phyloP scores from a whole-genome alignment of 108 stramenopile species.

The Fragilaria radians region DNA sequence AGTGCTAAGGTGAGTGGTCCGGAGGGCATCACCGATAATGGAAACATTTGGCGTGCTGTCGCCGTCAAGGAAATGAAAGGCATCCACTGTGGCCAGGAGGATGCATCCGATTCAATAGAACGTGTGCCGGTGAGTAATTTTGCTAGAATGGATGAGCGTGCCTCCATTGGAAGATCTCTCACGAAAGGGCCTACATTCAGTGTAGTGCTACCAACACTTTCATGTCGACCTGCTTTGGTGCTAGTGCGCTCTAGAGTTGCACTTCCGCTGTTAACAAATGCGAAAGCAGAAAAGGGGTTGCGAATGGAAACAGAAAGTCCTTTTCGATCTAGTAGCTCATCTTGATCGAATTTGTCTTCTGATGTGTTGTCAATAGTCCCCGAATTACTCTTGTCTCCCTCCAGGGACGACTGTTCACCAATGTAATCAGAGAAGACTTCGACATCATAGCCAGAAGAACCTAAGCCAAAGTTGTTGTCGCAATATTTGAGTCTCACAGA shows the following conservation, averaged over 20 bases:
- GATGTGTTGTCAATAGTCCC: background rate
- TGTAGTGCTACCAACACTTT: constrained; percentile 43
- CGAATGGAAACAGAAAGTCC: constrained; percentile 35
- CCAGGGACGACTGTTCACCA: constrained; percentile 21
- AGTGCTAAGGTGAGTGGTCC: constrained; percentile 38
- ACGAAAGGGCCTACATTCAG: constrained; percentile 43
- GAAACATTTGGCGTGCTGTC: constrained; percentile 62
- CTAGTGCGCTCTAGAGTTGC: constrained; percentile 44
- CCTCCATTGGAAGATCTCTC: constrained; percentile 32
- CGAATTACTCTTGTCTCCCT: constrained; percentile 1
- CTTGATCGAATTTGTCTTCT: constrained; percentile 15
- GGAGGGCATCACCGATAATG: constrained; percentile 14
- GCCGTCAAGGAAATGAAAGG: constrained; percentile 53
- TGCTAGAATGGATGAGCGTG: constrained; percentile 25
- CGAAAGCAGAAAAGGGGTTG: constrained; percentile 27
- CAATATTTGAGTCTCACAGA: constrained; percentile 28
- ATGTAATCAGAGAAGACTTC: constrained; percentile 70
- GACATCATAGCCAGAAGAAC: constrained; percentile 53
- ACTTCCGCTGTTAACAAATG: constrained; percentile 34
- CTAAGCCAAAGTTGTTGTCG: constrained; percentile 52
- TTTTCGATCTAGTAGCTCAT: constrained; percentile 23
- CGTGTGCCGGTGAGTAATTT: constrained; percentile 34
- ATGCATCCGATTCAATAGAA: background rate
- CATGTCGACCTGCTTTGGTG: constrained; percentile 30
- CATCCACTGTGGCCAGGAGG: constrained; percentile 4